phyloP scores from a whole-genome alignment of 2,329 filamentous ascomycete genomes.

The Parafenestella ontariensis region DNA sequence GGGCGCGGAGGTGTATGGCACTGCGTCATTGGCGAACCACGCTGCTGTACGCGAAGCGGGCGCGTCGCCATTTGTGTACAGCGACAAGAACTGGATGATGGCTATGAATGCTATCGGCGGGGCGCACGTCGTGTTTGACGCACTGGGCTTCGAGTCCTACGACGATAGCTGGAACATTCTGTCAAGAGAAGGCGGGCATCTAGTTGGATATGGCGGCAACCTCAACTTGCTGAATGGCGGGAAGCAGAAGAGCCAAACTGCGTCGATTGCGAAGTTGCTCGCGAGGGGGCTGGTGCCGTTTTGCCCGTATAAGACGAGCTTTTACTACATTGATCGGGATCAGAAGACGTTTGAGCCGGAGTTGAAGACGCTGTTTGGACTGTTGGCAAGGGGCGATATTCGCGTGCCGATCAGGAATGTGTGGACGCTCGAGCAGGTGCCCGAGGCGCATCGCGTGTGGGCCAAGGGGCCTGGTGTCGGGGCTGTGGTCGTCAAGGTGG shows the following conservation, averaged over 20 bases:
- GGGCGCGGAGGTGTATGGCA: constrained; percentile 60
- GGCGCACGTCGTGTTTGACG: constrained; percentile 53
- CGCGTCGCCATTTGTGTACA: constrained; percentile 56
- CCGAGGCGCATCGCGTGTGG: constrained; percentile 36
- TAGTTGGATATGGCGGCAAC: constrained; percentile 40
- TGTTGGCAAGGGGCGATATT: constrained; percentile 30
- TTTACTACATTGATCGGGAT: constrained; percentile 36
- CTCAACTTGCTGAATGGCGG: constrained; percentile 28
- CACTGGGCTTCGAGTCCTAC: constrained; percentile 60
- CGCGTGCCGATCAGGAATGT: constrained; percentile 35
- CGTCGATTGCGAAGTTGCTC: constrained; percentile 31
- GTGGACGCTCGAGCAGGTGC: constrained; percentile 35
- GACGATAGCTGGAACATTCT: constrained; percentile 60
- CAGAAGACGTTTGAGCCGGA: constrained; percentile 36
- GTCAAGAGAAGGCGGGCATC: constrained; percentile 43
- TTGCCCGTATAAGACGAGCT: constrained; percentile 32
- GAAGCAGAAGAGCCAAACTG: constrained; percentile 21
- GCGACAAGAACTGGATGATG: constrained; percentile 58
- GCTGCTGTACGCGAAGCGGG: constrained; percentile 49
- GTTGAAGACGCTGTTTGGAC: constrained; percentile 24
- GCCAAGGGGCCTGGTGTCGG: constrained; percentile 33
- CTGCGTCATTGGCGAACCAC: constrained; percentile 58
- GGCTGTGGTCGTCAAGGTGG: constrained; percentile 33
- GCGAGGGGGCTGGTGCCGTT: constrained; percentile 32
- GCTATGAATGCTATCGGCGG: constrained; percentile 56